Conservation (phyloP, 2,329 filamentous ascomycete genomes). For the Aspergillus nomiae region DNA sequence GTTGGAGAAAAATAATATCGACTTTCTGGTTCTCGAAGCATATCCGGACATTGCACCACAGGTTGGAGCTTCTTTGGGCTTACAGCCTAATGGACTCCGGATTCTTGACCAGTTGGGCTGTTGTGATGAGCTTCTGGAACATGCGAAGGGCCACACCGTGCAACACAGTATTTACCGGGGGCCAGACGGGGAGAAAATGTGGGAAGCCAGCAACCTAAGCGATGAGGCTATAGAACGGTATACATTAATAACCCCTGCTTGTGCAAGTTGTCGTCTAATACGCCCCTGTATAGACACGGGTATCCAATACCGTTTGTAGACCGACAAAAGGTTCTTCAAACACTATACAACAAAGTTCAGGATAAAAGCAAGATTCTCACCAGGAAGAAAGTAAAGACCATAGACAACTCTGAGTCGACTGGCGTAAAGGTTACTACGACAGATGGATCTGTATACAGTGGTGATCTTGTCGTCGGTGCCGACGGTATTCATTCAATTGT, state of each 20-base stretch:
- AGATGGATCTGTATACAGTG: background rate
- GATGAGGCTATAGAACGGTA: background rate
- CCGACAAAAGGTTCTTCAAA: background rate
- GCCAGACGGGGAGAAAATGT: background rate
- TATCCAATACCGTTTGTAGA: background rate
- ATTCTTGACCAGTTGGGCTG: constrained; percentile 21
- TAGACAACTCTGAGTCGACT: background rate
- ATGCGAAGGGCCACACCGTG: background rate
- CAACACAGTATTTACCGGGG: background rate
- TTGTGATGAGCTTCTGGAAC: constrained; percentile 6
- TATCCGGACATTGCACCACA: constrained; percentile 21
- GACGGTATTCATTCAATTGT: background rate
- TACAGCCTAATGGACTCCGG: constrained; percentile 19
- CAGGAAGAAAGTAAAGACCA: background rate
- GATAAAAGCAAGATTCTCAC: background rate
- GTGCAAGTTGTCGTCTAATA: background rate
- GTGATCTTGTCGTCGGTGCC: constrained; percentile 1
- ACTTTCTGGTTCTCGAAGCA: constrained; percentile 24
- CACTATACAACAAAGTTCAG: background rate
- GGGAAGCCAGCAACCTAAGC: background rate
- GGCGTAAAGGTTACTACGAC: background rate
- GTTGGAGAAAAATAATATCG: constrained; percentile 20
- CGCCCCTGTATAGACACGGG: background rate
- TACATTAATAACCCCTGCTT: background rate
- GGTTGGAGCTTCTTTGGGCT: constrained; percentile 22